Base-by-base conservation (phyloP, 1,284 basidiomycete species). In the Fomitopsis betulina region DNA sequence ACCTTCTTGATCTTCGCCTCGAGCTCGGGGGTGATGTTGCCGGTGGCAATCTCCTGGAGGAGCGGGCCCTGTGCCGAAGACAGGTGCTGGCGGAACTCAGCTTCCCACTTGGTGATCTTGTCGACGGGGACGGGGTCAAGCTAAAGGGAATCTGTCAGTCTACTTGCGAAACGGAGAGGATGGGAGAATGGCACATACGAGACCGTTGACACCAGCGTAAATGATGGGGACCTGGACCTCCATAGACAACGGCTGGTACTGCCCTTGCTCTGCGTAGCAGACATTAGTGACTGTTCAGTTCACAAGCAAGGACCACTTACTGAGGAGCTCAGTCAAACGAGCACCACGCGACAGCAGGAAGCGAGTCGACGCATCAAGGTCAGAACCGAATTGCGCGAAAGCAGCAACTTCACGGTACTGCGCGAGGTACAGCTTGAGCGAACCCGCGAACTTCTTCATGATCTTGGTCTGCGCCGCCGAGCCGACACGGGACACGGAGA, bases 331-430 rank as follows among this genome's bases (percentile, higher is more conserved):
- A 65, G 96, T 98, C 63, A 99, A 84, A 85, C 96, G 95, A 66
- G 94, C 89, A 85, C 96, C 96, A 88, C 96, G 93, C 72, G 87
- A 92, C 65, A 99, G 88, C 68, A 98, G 84, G 91, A 95, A 97
- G 70, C 94, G 93, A 68, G 96, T 98, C 40, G 96, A 97, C 62
- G 96, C 95, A 82, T 98, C 96, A 72, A 99, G 91, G 80, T 98
- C 96, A 69, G 96, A 99, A 87, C 96, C 96, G 84, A 99, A 99
- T 76, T 98, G 96, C 62, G 96, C 96, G 75, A 97, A 96, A 65
- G 96, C 96, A 68, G 96, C 96, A 67, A 99, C 95, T 85, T 99
- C 96, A 92, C 96, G 96, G 85, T 98, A 99, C 78, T 99, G 96
- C 56, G 96, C 96, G 66, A 99, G 93, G 87, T 98, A 98, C 56